Base-by-base conservation (phyloP, 441 rosid species). In the Jatropha multifida region DNA sequence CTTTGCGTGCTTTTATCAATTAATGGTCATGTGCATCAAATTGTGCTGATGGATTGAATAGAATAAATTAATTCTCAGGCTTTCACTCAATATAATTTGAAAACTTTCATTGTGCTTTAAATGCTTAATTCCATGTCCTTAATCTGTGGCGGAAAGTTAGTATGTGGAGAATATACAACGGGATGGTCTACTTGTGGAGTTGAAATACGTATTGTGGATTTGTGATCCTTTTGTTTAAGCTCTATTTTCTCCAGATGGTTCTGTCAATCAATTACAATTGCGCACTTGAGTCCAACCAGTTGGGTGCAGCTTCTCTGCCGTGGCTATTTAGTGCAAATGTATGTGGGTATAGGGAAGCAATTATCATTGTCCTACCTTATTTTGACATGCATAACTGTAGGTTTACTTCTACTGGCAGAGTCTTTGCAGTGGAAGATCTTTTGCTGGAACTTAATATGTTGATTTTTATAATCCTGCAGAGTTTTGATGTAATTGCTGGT, bases 401-500 rank as follows among this genome's bases (percentile, higher is more conserved):
- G 58, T 4, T 41, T 49, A 20, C 9, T 5, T n/a, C 23, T 4
- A 27, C 37, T 46, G 17, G 66, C 56, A 59, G 13, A 69, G 51
- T 42, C 42, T 55, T 27, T 52, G 48, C 62, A 32, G 44, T 14
- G 27, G 37, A 46, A 37, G 42, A 46, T 65, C 32, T 44, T 44
- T 44, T 44, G 48, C 48, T 44, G 7, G 7, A 44, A 44, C 2
- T 76, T 48, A 14, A 61, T n/a, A 6, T 60, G 9, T 13, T 42
- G 41, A 42, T 63, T 49, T 27, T 18, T 61, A 5, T 41, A 52
- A 73, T 62, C n/a, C 54, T 70, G 58, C 59, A 26, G 58, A 23
- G 7, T 41, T 48, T 38, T 54, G 46, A 78, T 70, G 42, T 61
- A 41, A 23, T 51, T 77, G 23, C 55, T 72, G 8, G 3, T 51